Base-by-base conservation (phyloP, 768 basidiomycete species). In the Pholiota molesta region DNA sequence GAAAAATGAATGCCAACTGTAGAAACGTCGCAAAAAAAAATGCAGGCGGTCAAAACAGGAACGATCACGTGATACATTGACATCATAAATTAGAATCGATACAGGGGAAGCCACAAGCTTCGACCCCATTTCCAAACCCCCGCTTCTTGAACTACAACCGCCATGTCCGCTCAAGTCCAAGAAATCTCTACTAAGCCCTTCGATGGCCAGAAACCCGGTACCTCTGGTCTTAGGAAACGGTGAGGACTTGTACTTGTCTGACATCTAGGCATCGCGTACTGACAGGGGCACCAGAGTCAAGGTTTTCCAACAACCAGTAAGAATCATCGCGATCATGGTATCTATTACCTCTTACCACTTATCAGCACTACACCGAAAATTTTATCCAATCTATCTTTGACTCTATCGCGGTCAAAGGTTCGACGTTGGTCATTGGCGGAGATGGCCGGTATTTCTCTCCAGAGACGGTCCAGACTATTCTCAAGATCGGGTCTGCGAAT, bases 331-430 rank as follows among this genome's bases (percentile, higher is more conserved):
- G 52, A n/a, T 60, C 54, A 67, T 29, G 23, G 33, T 55, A 23
- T 17, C 49, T 55, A 29, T 59, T 14, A 40, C 23, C 52, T 64
- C 62, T 68, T 57, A 66, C 26, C n/a, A 16, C 52, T 5, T 56
- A 52, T 47, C 70, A 95, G 94, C 89, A 99, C 81, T 99, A 99
- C 80, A 99, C 97, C 49, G 97, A 99, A 79, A 99, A 99, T 83
- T 99, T 99, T 69, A 75, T 98, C 61, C 97, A 99, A 76, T 78
- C 97, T 67, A 99, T 95, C 81, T 85, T 96, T 71, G 87, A 92
- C 76, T 92, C 96, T 58, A 93, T 99, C 77, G 85, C 90, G 6
- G 85, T 87, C 54, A 77, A 90, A 63, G 94, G 86, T 29, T 79
- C 87, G 58, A 95, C 95, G 16, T 82, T 99, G 68, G 97, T 99